Percentiles rank a stretch among this genome's conserved stretches.
Evolutionary conservation across 2,329 filamentous ascomycete species (phyloP).

Genomic region (Epichloe hybrida): DNA sequence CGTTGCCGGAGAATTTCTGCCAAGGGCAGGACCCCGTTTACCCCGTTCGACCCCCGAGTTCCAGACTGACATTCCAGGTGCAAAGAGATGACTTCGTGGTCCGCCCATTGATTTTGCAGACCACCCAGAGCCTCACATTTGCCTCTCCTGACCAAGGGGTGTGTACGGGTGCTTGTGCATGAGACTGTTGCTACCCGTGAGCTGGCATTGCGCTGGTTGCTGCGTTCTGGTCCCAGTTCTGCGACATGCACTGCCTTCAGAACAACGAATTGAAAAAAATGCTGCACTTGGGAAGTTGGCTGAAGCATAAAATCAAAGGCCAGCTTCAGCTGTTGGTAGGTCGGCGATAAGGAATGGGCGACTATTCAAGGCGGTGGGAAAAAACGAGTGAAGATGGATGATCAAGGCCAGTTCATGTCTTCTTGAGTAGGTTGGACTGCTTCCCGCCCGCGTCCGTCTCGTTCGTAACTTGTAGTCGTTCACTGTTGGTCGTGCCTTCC

Average conservation of each 20-base stretch:
- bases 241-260: conserved; percentile 1
- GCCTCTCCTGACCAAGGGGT: neutral
- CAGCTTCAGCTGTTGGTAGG: neutral
- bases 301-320: neutral
- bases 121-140: neutral
- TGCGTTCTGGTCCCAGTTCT: neutral
- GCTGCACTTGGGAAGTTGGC: neutral
- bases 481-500: neutral
- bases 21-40: too few relatives aligned
- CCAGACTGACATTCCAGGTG: neutral
- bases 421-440: neutral
- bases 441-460: neutral
- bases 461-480: neutral
- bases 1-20: too few relatives aligned
- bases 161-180: too few relatives aligned
- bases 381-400: neutral
- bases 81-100: neutral
- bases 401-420: neutral
- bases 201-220: neutral
- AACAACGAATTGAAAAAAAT: neutral
- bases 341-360: too few relatives aligned
- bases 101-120: neutral
- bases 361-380: too few relatives aligned
- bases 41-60: too few relatives aligned
- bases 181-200: neutral